phyloP scores from a whole-genome alignment of 768 basidiomycete species.

The Hemileccinum rubropunctum region DNA sequence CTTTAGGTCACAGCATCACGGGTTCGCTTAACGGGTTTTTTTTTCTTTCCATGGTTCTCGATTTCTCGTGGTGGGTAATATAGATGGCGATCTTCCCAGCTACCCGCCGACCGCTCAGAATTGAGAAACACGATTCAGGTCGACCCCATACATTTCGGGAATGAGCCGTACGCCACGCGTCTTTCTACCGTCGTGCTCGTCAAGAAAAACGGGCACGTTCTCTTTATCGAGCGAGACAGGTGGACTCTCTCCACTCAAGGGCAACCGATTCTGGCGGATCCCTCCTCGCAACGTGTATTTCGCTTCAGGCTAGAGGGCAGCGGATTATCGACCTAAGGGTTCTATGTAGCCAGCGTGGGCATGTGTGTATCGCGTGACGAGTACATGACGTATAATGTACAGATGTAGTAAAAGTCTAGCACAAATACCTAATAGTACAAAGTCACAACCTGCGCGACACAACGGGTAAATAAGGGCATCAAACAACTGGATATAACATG shows the following conservation, averaged over 20 bases:
- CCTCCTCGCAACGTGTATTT: conserved; percentile 48
- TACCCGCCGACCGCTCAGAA: conserved; percentile 48
- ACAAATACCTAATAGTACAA: conserved; percentile 26
- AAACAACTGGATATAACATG: conserved; percentile 9
- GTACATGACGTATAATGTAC: conserved; percentile 36
- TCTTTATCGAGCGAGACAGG: conserved; percentile 72
- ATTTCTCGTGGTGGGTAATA: too few species aligned
- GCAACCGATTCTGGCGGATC: conserved; percentile 36
- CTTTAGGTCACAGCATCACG: too few species aligned
- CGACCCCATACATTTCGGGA: conserved; percentile 39
- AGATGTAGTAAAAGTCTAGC: conserved; percentile 27
- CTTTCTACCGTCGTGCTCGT: conserved; percentile 71
- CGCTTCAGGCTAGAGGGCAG: conserved; percentile 39
- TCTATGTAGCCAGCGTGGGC: conserved; percentile 20
- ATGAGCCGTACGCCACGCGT: conserved; percentile 61
- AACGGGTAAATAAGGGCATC: conserved; percentile 22
- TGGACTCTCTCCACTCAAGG: conserved; percentile 50
- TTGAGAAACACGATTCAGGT: conserved; percentile 65
- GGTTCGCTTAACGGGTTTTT: neutral
- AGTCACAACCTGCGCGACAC: conserved; percentile 33
- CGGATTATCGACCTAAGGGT: conserved; percentile 15
- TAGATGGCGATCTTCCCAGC: conserved; percentile 34
- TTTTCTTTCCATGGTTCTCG: too few species aligned
- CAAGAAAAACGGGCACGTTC: conserved; percentile 52
- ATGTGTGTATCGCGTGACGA: conserved; percentile 15